Evolutionary conservation across 2,329 filamentous ascomycete species (phyloP), one percentile per base, ranked within the genome.

Genomic region (Colletotrichum graminicola): DNA sequence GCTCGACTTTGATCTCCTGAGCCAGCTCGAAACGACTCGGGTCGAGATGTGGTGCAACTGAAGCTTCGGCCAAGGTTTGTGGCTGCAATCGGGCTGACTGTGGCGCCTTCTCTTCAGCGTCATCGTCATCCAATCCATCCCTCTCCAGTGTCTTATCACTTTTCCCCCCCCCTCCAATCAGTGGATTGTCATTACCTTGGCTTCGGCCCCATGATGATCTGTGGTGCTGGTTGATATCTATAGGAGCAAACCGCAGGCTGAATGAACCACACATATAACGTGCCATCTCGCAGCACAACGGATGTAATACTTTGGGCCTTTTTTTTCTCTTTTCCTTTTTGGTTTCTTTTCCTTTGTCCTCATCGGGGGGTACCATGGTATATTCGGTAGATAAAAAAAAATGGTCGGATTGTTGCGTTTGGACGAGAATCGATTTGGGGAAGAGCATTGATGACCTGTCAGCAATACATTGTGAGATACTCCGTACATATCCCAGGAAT

Each of bases 21-120:
- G 81, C 5, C 70, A 75, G 49, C 74, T 86, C 3, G 56, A 77
- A 21, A 52, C n/a, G 12, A 79, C 81, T 1, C 73, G 76, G 49
- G 77, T 86, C 18, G 79, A 84, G 71, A 80, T 79, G 75, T 84
- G 82, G 81, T 85, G 82, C 60, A 68, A 66, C 57, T 74, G 59
- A 73, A 59, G 34, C 43, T 34, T 18, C 23, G 36, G 45, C 52
- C 43, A 55, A 60, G 65, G 52, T 32, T 71, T 67, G 67, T 32
- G 56, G 63, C 63, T 71, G 54, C 57, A 29, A 32, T 36, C 34
- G 23, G 56, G 51, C 43, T 63, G 57, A 45, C 34, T 34, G 52
- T 67, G 68, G 57, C 68, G 64, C 51, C 23, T 45, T 59, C 43
- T 45, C 43, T 52, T 59, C 26, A 14, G 16, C 6, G 41, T 49